A percentile compares a stretch with the other conserved stretches of the same genome.
These are phyloP conservation scores for Begonia peltatifolia DNA, from an alignment of 306 rosid species.

Conservation along the genomic window DNA sequence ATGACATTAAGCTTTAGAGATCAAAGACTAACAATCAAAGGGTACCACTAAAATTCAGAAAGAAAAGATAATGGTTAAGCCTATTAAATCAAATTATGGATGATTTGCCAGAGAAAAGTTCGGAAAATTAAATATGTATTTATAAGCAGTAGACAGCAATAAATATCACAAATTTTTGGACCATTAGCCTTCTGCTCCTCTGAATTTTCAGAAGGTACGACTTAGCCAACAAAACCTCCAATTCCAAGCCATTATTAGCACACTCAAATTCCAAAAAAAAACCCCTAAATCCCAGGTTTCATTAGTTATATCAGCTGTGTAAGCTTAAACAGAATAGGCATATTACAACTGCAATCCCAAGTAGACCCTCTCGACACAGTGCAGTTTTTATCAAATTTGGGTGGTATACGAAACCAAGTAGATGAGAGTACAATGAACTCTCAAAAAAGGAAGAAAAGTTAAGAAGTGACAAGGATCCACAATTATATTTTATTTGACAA, in stretches of 20 bases:
- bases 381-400: conserved; percentile 31
- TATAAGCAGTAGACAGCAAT: conserved; percentile 5
- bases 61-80: no score
- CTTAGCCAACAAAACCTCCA: not conserved
- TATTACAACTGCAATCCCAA: no score
- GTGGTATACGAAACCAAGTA: conserved; percentile 51
- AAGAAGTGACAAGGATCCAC: conserved; percentile 39
- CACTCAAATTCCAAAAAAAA: no score
- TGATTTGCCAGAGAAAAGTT: not conserved
- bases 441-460: conserved; percentile 21
- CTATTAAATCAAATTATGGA: not conserved
- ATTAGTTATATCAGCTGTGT: no score
- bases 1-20: no score
- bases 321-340: no score
- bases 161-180: conserved; percentile 3
- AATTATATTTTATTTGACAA: conserved; percentile 22
- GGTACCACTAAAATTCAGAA: no score
- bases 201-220: conserved; percentile 10
- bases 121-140: not conserved
- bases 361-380: not conserved
- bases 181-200: conserved; percentile 5
- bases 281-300: no score
- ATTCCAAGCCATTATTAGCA: no score
- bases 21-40: no score
- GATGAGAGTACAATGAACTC: conserved; percentile 28